phyloP scores from a whole-genome alignment of 257 asterid species.

The Nicotiana obtusifolia region DNA sequence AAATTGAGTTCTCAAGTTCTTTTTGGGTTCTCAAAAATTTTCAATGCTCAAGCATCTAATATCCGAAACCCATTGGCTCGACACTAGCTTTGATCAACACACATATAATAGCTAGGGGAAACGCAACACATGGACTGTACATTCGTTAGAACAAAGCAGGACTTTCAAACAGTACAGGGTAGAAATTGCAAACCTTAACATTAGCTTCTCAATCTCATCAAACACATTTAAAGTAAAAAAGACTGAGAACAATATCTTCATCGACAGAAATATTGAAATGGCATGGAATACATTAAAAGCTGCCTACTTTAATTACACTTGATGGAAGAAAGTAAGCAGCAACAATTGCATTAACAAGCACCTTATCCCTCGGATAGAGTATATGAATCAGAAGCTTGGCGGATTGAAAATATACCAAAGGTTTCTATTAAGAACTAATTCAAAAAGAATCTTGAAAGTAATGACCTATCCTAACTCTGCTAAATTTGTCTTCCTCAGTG shows the following conservation, averaged over 20 bases:
- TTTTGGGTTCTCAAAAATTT: background rate
- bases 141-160: background rate
- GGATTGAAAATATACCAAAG: background rate
- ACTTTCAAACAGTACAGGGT: background rate
- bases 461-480: background rate
- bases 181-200: background rate
- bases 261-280: background rate
- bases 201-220: background rate
- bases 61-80: background rate
- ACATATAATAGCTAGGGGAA: background rate
- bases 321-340: background rate
- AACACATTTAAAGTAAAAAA: background rate
- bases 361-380: background rate
- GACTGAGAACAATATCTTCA: background rate
- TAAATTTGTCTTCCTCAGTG: background rate
- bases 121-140: background rate
- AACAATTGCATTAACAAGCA: background rate
- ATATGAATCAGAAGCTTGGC: background rate
- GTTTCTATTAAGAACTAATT: background rate
- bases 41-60: background rate
- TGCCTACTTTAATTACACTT: background rate
- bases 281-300: background rate
- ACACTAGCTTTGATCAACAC: background rate
- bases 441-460: background rate
- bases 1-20: background rate